Percentiles rank a stretch among this genome's conserved stretches.
These are phyloP conservation scores for Ceratobasidium sp. DNA, from an alignment of 1,284 basidiomycete genomes.

Conservation along the genomic window DNA sequence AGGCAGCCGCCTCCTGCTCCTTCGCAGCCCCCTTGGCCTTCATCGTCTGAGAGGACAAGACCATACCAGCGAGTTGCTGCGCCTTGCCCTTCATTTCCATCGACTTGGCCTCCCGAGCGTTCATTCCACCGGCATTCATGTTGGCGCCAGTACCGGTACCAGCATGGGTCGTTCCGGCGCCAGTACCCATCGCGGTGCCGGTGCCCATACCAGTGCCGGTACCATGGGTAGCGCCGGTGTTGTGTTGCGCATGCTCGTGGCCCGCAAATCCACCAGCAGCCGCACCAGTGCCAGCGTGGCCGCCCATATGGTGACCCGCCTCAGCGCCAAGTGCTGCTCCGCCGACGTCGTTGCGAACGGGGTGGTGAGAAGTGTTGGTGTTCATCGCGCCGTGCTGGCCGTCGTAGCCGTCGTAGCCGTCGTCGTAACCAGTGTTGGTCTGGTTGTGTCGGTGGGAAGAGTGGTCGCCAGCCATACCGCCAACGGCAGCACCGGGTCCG, in stretches of 20 bases:
- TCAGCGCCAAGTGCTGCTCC: not conserved
- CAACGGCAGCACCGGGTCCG: slow-evolving; percentile 10
- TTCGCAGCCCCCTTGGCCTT: slow-evolving; percentile 39
- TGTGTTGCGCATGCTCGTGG: not conserved
- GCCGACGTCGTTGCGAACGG: not conserved
- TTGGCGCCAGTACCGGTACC: not conserved
- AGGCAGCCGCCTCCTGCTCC: slow-evolving; percentile 36
- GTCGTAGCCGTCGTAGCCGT: not conserved
- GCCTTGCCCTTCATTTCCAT: slow-evolving; percentile 39
- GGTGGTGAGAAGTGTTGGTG: not conserved
- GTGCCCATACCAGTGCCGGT: no score
- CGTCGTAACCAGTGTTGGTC: not conserved
- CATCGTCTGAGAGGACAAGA: slow-evolving; percentile 39
- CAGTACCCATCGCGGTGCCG: no score
- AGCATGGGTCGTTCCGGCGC: not conserved
- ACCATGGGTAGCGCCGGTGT: not conserved
- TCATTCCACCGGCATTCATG: slow-evolving; percentile 2
- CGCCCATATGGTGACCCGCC: slow-evolving; percentile 19
- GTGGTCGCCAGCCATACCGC: slow-evolving; percentile 27
- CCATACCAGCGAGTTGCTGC: slow-evolving; percentile 26
- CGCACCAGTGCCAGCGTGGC: not conserved
- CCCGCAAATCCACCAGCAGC: not conserved
- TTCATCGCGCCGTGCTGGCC: not conserved
- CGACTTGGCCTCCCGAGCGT: slow-evolving; percentile 18
- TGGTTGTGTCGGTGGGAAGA: slow-evolving; percentile 21